phyloP scores from a whole-genome alignment of 1,284 basidiomycete species.

The Microbotryum saponariae region DNA sequence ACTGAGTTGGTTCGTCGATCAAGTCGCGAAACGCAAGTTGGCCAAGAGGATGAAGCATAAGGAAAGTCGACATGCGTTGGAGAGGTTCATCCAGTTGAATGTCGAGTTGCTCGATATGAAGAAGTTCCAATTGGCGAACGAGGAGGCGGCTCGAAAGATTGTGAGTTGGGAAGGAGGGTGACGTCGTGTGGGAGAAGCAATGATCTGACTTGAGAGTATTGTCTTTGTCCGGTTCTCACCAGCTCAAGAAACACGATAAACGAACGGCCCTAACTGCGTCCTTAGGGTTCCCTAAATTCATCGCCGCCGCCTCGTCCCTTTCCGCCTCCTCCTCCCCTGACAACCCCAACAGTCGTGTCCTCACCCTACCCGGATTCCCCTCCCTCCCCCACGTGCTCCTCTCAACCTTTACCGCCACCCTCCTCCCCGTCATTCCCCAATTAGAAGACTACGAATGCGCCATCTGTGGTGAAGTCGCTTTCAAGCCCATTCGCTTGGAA shows the following conservation, averaged over 20 bases:
- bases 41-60: constrained; percentile 58
- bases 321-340: not conserved
- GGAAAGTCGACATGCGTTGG: constrained; percentile 59
- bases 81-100: constrained; percentile 74
- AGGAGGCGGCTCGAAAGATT: constrained; percentile 60
- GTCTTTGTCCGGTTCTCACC: not conserved
- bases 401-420: constrained; percentile 72
- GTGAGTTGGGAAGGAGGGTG: constrained; percentile 8
- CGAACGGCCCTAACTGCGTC: constrained; percentile 57
- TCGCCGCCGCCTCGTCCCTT: constrained; percentile 13
- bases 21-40: constrained; percentile 56
- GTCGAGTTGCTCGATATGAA: constrained; percentile 74
- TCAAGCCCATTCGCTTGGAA: constrained; percentile 56
- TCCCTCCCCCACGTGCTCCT: constrained; percentile 72
- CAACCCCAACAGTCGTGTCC: constrained; percentile 15
- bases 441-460: constrained; percentile 59
- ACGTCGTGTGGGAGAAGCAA: constrained; percentile 48
- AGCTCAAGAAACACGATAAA: constrained; percentile 87
- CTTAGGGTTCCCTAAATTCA: constrained; percentile 43
- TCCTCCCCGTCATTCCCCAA: constrained; percentile 74
- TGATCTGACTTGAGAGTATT: constrained; percentile 38
- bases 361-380: constrained; percentile 40
- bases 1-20: constrained; percentile 61
- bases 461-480: constrained; percentile 44
- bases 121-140: constrained; percentile 66